Conservation (phyloP, 805 yeast species). For the Saccharomyces eubayanus region DNA sequence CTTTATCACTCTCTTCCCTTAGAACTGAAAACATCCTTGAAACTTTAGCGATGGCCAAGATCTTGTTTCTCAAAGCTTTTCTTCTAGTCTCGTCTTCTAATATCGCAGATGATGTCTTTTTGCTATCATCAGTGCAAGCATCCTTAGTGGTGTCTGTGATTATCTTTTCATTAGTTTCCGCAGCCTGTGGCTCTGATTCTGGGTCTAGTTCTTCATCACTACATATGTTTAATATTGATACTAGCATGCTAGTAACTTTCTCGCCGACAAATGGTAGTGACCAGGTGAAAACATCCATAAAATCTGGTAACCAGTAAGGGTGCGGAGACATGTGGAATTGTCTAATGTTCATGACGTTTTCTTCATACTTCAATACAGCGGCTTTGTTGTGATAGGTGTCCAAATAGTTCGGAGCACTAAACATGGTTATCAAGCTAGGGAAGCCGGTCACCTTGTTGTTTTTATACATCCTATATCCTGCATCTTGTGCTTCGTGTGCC, state of each 20-base stretch:
- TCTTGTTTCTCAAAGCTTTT: slow-evolving; percentile 70
- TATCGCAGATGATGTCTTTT: slow-evolving; percentile 13
- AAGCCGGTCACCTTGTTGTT: slow-evolving; percentile 70
- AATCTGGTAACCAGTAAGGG: slow-evolving; percentile 89
- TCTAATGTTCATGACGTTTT: slow-evolving; percentile 82
- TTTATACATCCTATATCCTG: slow-evolving; percentile 85
- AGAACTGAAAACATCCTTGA: slow-evolving; percentile 85
- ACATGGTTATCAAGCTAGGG: slow-evolving; percentile 78
- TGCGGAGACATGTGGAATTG: slow-evolving; percentile 84
- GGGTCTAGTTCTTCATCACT: slow-evolving; percentile 76
- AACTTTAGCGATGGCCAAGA: slow-evolving; percentile 91
- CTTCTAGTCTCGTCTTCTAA: slow-evolving; percentile 30
- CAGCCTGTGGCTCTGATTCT: background rate
- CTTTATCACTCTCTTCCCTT: slow-evolving; percentile 81
- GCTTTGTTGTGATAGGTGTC: slow-evolving; percentile 87
- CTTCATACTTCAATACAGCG: slow-evolving; percentile 80
- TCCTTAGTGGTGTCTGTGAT: slow-evolving; percentile 2
- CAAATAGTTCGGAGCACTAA: slow-evolving; percentile 85
- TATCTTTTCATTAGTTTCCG: background rate
- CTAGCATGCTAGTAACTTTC: slow-evolving; percentile 84
- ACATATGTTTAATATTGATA: slow-evolving; percentile 78
- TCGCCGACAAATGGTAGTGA: slow-evolving; percentile 94
- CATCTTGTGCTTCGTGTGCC: slow-evolving; percentile 93
- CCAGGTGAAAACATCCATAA: slow-evolving; percentile 94
- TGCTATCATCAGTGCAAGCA: background rate